These are phyloP conservation scores for Pseudogymnoascus pannorum DNA, from an alignment of 2,329 filamentous ascomycete species.

Conservation along the genomic window DNA sequence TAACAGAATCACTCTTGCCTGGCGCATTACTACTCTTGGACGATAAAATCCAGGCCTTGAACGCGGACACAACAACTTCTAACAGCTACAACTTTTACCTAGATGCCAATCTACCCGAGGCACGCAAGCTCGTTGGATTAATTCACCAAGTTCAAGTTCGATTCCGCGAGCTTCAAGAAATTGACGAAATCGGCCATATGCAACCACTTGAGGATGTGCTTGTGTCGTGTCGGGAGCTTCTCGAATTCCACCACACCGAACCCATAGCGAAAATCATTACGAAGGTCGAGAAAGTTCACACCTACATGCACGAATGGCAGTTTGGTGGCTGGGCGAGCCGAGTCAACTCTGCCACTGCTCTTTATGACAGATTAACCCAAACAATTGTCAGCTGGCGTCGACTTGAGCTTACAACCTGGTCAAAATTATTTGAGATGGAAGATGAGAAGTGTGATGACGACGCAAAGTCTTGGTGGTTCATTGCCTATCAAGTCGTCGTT, in stretches of 20 bases:
- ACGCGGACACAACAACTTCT: slow-evolving; percentile 30
- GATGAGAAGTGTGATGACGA: slow-evolving; percentile 65
- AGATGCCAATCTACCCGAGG: slow-evolving; percentile 69
- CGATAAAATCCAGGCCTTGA: slow-evolving; percentile 47
- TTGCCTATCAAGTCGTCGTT: slow-evolving; percentile 86
- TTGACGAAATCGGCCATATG: slow-evolving; percentile 64
- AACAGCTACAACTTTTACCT: slow-evolving; percentile 81
- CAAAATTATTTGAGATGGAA: slow-evolving; percentile 79
- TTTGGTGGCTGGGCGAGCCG: slow-evolving; percentile 75
- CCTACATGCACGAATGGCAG: slow-evolving; percentile 88
- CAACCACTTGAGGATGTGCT: slow-evolving; percentile 74
- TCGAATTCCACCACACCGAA: slow-evolving; percentile 70
- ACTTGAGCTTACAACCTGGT: slow-evolving; percentile 88
- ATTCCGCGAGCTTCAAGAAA: slow-evolving; percentile 62
- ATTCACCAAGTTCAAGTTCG: slow-evolving; percentile 61
- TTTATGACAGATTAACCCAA: slow-evolving; percentile 73
- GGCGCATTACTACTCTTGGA: slow-evolving; percentile 59
- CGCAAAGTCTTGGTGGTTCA: slow-evolving; percentile 90
- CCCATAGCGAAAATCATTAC: slow-evolving; percentile 81
- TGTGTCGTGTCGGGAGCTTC: slow-evolving; percentile 62
- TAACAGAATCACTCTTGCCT: slow-evolving; percentile 54
- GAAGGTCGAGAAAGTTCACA: slow-evolving; percentile 80
- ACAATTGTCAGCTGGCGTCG: slow-evolving; percentile 84
- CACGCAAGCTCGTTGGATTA: slow-evolving; percentile 63
- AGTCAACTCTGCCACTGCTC: slow-evolving; percentile 58